These are phyloP conservation scores for Suillus ampliporus DNA, from an alignment of 768 basidiomycete species.

Conservation along the genomic window DNA sequence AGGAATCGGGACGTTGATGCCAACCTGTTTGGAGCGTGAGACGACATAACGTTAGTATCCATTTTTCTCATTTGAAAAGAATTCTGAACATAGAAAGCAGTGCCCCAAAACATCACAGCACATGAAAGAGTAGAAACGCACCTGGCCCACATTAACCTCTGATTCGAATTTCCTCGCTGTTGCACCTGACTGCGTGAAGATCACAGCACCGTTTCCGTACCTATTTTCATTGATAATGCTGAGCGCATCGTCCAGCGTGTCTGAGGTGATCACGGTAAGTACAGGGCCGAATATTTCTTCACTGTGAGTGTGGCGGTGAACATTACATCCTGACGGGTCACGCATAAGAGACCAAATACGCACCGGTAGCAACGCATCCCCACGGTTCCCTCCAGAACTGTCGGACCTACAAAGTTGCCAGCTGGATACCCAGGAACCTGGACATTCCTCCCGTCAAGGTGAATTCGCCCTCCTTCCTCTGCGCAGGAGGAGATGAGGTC, in stretches of 20 bases:
- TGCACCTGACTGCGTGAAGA: slow-evolving; percentile 96
- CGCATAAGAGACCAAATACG: slow-evolving; percentile 27
- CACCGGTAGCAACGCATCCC: slow-evolving; percentile 89
- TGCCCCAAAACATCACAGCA: neutral
- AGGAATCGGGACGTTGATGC: slow-evolving; percentile 91
- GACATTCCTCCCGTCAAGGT: slow-evolving; percentile 82
- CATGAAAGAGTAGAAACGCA: neutral
- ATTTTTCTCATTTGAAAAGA: neutral
- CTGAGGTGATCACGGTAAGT: slow-evolving; percentile 74
- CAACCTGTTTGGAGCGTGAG: slow-evolving; percentile 59
- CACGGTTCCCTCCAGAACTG: slow-evolving; percentile 82
- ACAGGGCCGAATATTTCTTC: slow-evolving; percentile 97
- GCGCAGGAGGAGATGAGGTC: slow-evolving; percentile 74
- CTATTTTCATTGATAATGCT: slow-evolving; percentile 87
- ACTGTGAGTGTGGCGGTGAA: slow-evolving; percentile 42
- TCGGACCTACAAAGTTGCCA: slow-evolving; percentile 96
- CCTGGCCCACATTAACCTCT: slow-evolving; percentile 85
- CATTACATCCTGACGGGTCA: slow-evolving; percentile 8
- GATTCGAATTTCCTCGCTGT: slow-evolving; percentile 93
- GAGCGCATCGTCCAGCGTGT: slow-evolving; percentile 89
- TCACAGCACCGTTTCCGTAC: slow-evolving; percentile 94
- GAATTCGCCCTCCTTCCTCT: slow-evolving; percentile 83
- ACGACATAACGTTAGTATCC: neutral
- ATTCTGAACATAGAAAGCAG: neutral
- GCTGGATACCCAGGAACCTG: slow-evolving; percentile 75